A percentile compares a stretch with the other conserved stretches of the same genome.
phyloP scores from a whole-genome alignment of 352 stramenopile species.

The Hyaloperonospora arabidopsidis region DNA sequence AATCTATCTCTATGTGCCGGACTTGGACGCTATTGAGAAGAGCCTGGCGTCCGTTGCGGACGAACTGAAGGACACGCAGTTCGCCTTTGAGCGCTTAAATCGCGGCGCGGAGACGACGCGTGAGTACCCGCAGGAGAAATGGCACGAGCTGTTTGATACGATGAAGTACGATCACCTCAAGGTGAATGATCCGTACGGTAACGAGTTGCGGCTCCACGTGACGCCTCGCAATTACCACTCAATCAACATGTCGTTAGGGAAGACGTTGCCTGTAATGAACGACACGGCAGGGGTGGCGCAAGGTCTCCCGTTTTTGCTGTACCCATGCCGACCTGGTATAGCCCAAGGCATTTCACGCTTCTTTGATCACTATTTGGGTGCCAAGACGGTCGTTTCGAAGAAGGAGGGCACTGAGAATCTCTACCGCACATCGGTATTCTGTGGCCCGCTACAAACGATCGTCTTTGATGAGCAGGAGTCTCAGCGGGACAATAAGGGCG shows the following conservation, averaged over 20 bases:
- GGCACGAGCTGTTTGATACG: conserved; percentile 44
- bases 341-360: conserved; percentile 54
- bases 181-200: conserved; percentile 54
- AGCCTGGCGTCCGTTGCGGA: conserved; percentile 35
- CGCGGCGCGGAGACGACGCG: conserved; percentile 38
- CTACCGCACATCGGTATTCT: conserved; percentile 40
- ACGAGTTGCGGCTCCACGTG: conserved; percentile 44
- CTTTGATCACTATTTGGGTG: conserved; percentile 59
- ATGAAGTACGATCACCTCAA: conserved; percentile 52
- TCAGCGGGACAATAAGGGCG: conserved; percentile 43
- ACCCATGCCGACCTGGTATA: conserved; percentile 49
- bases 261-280: conserved; percentile 39
- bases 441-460: conserved; percentile 48
- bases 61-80: conserved; percentile 46
- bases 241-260: conserved; percentile 50
- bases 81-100: conserved; percentile 48
- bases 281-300: conserved; percentile 39
- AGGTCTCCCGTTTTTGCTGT: conserved; percentile 52
- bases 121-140: conserved; percentile 46
- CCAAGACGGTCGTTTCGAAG: conserved; percentile 41
- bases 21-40: conserved; percentile 50
- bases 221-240: conserved; percentile 53
- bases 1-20: conserved; percentile 55
- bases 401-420: conserved; percentile 33
- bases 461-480: conserved; percentile 56